Percentiles rank a stretch among this genome's conserved stretches.
Evolutionary conservation across 179 eudicot genomes (phyloP).

Genomic region (Pouteria campechiana): DNA sequence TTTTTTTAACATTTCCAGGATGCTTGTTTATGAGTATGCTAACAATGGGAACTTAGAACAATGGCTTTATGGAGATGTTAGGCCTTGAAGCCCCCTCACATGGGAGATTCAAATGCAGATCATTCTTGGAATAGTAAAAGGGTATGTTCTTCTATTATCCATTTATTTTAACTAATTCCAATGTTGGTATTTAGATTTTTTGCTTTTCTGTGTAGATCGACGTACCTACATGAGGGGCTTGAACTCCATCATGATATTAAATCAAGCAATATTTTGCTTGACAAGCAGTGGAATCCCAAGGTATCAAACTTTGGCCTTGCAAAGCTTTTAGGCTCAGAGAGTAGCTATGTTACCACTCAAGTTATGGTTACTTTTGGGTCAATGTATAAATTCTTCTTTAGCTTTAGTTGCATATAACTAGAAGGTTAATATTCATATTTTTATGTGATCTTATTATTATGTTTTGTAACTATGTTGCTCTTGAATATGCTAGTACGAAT

Average conservation of each 20-base stretch:
- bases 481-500: slow-evolving; percentile 66
- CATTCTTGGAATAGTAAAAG: slow-evolving; percentile 61
- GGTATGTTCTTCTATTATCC: slow-evolving; percentile 23
- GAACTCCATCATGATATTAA: slow-evolving; percentile 68
- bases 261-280: slow-evolving; percentile 63
- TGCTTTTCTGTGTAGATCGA: slow-evolving; percentile 30
- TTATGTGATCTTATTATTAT: not conserved
- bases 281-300: slow-evolving; percentile 51
- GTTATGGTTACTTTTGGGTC: slow-evolving; percentile 81
- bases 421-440: not conserved
- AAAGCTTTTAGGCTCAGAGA: slow-evolving; percentile 52
- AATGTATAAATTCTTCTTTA: slow-evolving; percentile 11
- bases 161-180: not conserved
- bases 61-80: slow-evolving; percentile 68
- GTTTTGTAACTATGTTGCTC: slow-evolving; percentile 54
- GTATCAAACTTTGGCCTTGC: slow-evolving; percentile 72
- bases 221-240: slow-evolving; percentile 72
- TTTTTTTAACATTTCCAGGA: slow-evolving; percentile 19
- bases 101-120: slow-evolving; percentile 66
- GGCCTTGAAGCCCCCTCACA: slow-evolving; percentile 52
- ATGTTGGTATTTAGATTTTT: not conserved
- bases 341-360: slow-evolving; percentile 60
- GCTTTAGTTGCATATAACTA: not conserved
- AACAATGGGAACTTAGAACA: slow-evolving; percentile 65
- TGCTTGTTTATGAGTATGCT: slow-evolving; percentile 63